phyloP scores from a whole-genome alignment of 768 basidiomycete species.

The Tricholoma saponaceum region DNA sequence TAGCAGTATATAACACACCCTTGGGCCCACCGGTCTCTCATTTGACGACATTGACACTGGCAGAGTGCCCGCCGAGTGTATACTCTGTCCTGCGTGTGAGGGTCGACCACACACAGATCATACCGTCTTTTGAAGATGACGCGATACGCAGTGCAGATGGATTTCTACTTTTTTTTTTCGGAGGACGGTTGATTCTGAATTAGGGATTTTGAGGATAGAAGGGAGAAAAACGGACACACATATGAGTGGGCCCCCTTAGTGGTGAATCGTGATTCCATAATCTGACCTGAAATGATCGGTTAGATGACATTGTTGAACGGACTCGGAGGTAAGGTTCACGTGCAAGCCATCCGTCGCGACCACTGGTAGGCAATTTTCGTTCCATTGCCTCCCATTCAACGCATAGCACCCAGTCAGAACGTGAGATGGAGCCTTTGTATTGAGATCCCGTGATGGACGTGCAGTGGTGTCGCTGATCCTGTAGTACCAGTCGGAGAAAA shows the following conservation, averaged over 20 bases:
- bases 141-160: constrained; percentile 77
- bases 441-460: constrained; percentile 91
- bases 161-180: constrained; percentile 49
- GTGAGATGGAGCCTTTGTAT: constrained; percentile 88
- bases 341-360: constrained; percentile 91
- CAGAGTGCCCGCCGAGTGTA: constrained; percentile 88
- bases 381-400: constrained; percentile 98
- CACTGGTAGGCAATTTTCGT: constrained; percentile 86
- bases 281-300: constrained; percentile 47
- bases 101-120: constrained; percentile 94
- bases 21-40: constrained; percentile 78
- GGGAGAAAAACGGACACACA: constrained; percentile 39
- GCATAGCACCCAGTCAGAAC: constrained; percentile 91
- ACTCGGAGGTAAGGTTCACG: constrained; percentile 15
- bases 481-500: constrained; percentile 97
- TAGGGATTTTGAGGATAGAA: not conserved
- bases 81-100: constrained; percentile 70
- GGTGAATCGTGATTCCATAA: constrained; percentile 98
- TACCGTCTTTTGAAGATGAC: constrained; percentile 94
- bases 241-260: constrained; percentile 96
- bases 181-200: constrained; percentile 2
- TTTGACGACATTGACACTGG: constrained; percentile 90
- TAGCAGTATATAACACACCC: constrained; percentile 90
- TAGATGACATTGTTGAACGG: no score
- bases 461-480: constrained; percentile 90